Base-by-base conservation (phyloP, 2,329 filamentous ascomycete species). In the Phialophora chinensis region DNA sequence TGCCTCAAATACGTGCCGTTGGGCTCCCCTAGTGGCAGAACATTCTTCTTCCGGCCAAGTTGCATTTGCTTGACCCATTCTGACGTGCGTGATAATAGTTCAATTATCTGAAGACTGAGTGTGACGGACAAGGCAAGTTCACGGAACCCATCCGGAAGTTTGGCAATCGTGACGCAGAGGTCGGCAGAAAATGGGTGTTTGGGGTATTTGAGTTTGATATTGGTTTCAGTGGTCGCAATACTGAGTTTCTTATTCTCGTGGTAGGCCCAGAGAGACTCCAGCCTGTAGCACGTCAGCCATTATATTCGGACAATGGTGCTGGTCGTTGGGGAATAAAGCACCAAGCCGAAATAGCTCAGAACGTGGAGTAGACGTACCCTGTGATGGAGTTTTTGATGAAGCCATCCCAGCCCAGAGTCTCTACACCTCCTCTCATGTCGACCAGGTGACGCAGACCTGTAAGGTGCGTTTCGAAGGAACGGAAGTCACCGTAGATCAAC, bases 121-220 rank as follows among this genome's bases (percentile, higher is more conserved):
- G 20, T 31, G 8, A 20, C 50, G 23, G 57, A 47, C 31, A 66
- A 35, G 27, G 60, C 53, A 6, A 66, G 42, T 17, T 66, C 60
- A 11, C 59, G 42, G 25, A 66, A 60, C n/a, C 64, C 64, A 10
- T 58, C 47, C 17, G 64, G 54, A 50, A 66, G 53, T 25, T 59
- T 59, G 52, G 64, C 64, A 35, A 66, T 59, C 42, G 33, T 29
- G 50, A 38, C 42, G 54, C 64, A 66, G 27, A 66, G 53, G 11
- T 63, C 60, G 6, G 64, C 60, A 27, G 64, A 60, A 55, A 62
- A 66, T 25, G 64, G 64, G 42, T 66, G 64, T 20, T 14, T 23
- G 4, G 64, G 64, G 58, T 66, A 66, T 52, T 66, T 33, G 14
- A 62, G 60, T 25, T 62, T 62, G 52, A 56, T 62, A 10, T 50